These are phyloP conservation scores for Oropetium thomaeum DNA, from an alignment of 176 grass and related monocot species.

Conservation along the genomic window DNA sequence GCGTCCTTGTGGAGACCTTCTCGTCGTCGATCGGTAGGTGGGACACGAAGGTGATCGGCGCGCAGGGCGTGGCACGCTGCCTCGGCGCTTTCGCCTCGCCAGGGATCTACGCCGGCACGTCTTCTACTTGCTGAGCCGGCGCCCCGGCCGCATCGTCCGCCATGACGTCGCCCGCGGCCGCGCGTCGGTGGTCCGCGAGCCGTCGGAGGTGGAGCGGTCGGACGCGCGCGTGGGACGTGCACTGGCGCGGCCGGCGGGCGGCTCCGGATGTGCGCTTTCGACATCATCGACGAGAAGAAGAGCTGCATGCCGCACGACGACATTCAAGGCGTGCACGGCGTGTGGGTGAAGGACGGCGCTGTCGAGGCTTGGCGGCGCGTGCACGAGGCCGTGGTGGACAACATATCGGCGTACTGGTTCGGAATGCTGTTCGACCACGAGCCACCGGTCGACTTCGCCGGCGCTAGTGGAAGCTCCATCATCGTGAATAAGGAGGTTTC, in stretches of 20 bases:
- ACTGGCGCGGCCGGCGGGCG: not conserved
- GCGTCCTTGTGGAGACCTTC: conserved; percentile 18
- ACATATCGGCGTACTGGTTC: not conserved
- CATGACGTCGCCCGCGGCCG: not conserved
- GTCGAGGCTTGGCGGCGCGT: conserved; percentile 8
- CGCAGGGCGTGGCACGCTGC: not conserved
- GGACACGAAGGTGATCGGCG: not conserved
- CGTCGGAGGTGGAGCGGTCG: not conserved
- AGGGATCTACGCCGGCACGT: not conserved
- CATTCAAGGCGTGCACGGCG: conserved; percentile 11
- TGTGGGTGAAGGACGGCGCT: conserved; percentile 17
- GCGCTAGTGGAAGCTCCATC: not conserved
- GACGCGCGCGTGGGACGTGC: not conserved
- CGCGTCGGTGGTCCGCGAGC: conserved; percentile 11
- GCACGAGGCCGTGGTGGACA: not conserved
- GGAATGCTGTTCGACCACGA: not conserved
- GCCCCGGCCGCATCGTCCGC: not conserved
- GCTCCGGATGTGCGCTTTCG: conserved; percentile 8
- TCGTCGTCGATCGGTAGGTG: not conserved
- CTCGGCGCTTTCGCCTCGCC: not conserved
- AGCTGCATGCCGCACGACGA: not conserved
- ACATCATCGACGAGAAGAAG: not conserved
- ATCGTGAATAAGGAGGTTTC: not conserved
- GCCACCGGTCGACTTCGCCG: not conserved
- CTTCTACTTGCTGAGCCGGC: conserved; percentile 23